Base-by-base conservation (phyloP, 768 basidiomycete genomes). In the Ramaria sp. region DNA sequence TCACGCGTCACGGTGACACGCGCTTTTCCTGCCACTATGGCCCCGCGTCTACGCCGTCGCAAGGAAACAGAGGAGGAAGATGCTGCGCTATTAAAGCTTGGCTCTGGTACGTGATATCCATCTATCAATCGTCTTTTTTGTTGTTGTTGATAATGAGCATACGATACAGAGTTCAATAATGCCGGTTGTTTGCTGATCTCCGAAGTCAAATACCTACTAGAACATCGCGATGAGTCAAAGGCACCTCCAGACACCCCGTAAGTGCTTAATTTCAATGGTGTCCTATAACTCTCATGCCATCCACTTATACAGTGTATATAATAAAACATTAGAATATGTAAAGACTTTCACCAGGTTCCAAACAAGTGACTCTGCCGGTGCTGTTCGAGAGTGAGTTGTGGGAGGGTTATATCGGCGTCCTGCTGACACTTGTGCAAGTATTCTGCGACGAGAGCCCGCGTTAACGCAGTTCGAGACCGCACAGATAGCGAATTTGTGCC, bases 281-380 rank as follows among this genome's bases (percentile, higher is more conserved):
- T 11, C 6, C n/a, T 58, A 19, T 11, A 12, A 52, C 52, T 51
- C 20, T 59, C 37, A 30, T 27, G 0, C 20, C 22, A 22, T 38
- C 59, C n/a, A 22, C 33, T 12, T 41, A 53, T 15, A 6, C 62
- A 94, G 91, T 30, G 91, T 95, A 12, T 95, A 91, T 70, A 92
- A 91, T 70, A 94, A 94, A 69, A 92, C 92, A 0, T 73, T 89
- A 42, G 90, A 92, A 63, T 94, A 94, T 65, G 91, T 94, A 61
- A 87, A 88, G 68, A 88, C 84, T 7, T 94, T 95, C 67, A 80
- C 90, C 12, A 89, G 92, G 71, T 94, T 93, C 72, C 88, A 83
- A 63, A 89, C 85, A 45, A 86, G 84, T 20, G 90, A 88, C 65
- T 85, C 84, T 48, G 88, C 88, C 5, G 81, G 83, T 63, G 86